phyloP scores from a whole-genome alignment of 345 rosid genomes.

The Gossypium bickii region DNA sequence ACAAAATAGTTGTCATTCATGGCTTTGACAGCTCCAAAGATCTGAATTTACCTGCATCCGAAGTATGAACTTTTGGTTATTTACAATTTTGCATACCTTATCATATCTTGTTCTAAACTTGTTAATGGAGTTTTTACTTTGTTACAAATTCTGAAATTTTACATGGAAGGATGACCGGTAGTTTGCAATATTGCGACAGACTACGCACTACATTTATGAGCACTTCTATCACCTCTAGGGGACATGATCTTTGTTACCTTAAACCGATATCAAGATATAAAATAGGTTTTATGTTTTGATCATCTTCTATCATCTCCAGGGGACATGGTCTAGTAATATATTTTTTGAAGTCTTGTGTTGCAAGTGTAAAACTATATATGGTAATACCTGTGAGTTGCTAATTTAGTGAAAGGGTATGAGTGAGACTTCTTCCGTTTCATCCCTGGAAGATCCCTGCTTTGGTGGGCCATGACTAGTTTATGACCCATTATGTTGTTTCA shows the following conservation, averaged over 20 bases:
- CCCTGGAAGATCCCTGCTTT: neutral
- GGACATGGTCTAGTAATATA: neutral
- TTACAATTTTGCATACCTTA: neutral
- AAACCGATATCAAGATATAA: too few relatives aligned
- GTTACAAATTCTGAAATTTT: neutral
- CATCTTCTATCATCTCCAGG: neutral
- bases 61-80: conserved; percentile 36
- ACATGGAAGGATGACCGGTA: neutral
- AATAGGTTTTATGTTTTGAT: too few relatives aligned
- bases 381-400: neutral
- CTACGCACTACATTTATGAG: neutral
- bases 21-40: conserved; percentile 70
- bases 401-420: neutral
- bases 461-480: neutral
- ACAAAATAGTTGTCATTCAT: conserved; percentile 56
- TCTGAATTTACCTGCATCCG: conserved; percentile 40
- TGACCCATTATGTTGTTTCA: neutral
- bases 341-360: neutral
- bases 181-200: neutral
- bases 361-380: neutral
- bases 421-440: neutral
- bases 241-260: neutral
- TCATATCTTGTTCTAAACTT: neutral
- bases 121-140: neutral
- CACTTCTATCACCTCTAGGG: neutral